Base-by-base conservation (phyloP, 73 alveolate genomes). In the Paramecium sonneborni region DNA sequence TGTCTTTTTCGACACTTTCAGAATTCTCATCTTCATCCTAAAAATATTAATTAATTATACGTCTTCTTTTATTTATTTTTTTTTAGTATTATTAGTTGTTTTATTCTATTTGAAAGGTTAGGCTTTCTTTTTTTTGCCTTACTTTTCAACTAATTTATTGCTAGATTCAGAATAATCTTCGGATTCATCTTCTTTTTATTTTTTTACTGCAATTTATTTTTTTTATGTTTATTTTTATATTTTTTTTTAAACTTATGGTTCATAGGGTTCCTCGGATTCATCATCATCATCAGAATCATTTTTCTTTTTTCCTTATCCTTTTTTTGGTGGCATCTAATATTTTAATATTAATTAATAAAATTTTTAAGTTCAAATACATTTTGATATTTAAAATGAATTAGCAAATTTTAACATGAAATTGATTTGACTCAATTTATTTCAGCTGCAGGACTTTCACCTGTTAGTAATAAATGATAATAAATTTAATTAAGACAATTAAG, bases 11-110 rank as follows among this genome's bases (percentile, higher is more conserved):
- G 18, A 14, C 74, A 46, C 90, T 79, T 24, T 79, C 43, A 39
- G 43, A 39, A 39, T 79, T 41, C 0, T 79, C 90, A 39, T 79
- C 90, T 12, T 41, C 72, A 38, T 43, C 90, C 74, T 79, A 37
- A 32, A 72, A 37, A 20, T 58, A 15, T 5, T 48, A 12, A 8
- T 48, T 3, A 12, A 48, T 48, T 48, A 2, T 48, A 48, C 68
- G 30, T 62, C 46, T 30, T 62, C 48, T n/a, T 62, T 62, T 62
- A 30, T 30, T 30, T 62, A 30, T 32, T 62, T 21, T 15, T 30
- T 62, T 62, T 62, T 62, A 30, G 6, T 10, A 62, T 32, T 62
- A n/a, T 32, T 62, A 2, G 39, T 26, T 26, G 46, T 11, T 62
- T 62, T 30, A 5, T 26, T 62, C 18, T 62, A 62, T 14, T 62